Base-by-base conservation (phyloP, 768 basidiomycete species). In the Pluteus cervinus region DNA sequence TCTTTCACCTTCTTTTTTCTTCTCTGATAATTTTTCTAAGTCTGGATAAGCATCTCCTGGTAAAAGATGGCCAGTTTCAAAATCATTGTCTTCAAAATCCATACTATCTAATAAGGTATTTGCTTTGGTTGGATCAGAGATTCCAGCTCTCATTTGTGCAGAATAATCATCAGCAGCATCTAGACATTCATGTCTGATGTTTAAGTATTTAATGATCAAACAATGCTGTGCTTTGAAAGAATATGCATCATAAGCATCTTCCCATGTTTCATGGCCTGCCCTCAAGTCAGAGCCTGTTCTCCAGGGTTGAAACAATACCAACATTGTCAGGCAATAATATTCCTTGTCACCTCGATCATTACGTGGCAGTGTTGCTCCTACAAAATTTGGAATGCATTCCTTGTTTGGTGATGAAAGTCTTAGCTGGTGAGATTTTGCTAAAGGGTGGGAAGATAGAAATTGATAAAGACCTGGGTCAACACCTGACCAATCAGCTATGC, bases 291-390 rank as follows among this genome's bases (percentile, higher is more conserved):
- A 25, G 1, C 45, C 25, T 28, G 33, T 20, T 1, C 51, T 25
- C 69, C 68, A 70, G 0, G 68, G 69, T 42, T 67, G 65, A 43
- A 70, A 70, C 0, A 69, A 50, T 11, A 65, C 54, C 4, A 71
- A 39, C 66, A 69, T 69, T 3, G 63, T 37, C 2, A 57, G 42
- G 36, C 53, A 58, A 38, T 65, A 66, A 21, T 44, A 56, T 5
- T 50, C 53, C 12, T 23, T 24, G 10, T 47, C 18, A 54, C 57
- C 55, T 3, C 50, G 52, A 22, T 46, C 49, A 35, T 52, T 54
- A 3, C 53, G 36, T 3, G 48, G 37, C 5, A 56, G 23, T 46
- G 51, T 56, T 4, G 42, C 11, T 40, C 54, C 33, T 20, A 28
- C 12, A 26, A 16, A 51, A 46, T n/a, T 55, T 51, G 48, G 58